phyloP scores from a whole-genome alignment of 2,329 filamentous ascomycete species.

The Emmonsiellopsis sp. region DNA sequence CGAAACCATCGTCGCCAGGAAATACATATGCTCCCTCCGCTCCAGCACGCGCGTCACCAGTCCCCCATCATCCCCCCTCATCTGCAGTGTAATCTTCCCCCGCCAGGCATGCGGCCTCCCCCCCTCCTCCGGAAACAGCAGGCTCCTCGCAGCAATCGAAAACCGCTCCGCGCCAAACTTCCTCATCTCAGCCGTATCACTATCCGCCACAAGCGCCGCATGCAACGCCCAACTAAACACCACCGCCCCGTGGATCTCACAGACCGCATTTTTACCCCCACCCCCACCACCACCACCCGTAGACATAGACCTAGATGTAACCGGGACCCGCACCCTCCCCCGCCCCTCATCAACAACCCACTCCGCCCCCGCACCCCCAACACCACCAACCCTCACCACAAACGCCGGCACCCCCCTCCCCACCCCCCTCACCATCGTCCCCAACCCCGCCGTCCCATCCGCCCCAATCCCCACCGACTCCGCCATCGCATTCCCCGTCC shows the following conservation, averaged over 20 bases:
- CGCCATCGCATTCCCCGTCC: conserved; percentile 39
- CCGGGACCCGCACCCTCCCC: conserved; percentile 26
- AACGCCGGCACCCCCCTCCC: conserved; percentile 53
- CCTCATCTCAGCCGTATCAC: conserved; percentile 74
- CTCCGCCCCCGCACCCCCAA: conserved; percentile 33
- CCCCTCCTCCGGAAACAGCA: conserved; percentile 52
- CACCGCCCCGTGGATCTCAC: conserved; percentile 58
- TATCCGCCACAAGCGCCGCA: conserved; percentile 79
- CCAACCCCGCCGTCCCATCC: conserved; percentile 35
- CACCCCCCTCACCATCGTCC: conserved; percentile 51
- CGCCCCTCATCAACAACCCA: conserved; percentile 35
- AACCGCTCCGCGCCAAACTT: conserved; percentile 70
- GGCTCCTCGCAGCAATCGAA: conserved; percentile 69
- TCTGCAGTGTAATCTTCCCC: conserved; percentile 39
- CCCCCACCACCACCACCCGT: conserved; percentile 14
- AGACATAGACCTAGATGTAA: neutral
- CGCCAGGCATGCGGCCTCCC: conserved; percentile 46
- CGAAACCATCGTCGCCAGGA: conserved; percentile 66
- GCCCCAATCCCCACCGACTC: conserved; percentile 27
- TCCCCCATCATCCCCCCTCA: conserved; percentile 8
- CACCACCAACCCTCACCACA: conserved; percentile 48
- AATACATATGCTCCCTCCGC: conserved; percentile 57
- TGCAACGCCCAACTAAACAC: conserved; percentile 89
- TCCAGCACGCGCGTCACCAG: conserved; percentile 24
- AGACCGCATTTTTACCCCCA: conserved; percentile 17